Conservation (phyloP, 805 yeast genomes). For the Komagataella phaffii region DNA sequence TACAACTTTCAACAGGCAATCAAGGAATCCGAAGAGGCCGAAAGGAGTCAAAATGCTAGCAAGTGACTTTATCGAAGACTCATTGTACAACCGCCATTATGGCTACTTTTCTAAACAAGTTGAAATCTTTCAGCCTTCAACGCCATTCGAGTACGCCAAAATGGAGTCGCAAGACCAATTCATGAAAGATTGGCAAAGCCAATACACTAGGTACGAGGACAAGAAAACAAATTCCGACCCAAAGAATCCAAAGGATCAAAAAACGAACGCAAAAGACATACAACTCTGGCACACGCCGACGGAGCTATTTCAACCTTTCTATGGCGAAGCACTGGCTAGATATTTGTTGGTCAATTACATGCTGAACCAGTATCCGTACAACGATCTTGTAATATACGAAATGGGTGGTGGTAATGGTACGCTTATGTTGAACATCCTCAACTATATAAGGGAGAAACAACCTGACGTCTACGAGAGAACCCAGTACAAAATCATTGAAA, state of each 20-base stretch:
- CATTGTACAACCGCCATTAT: constrained; percentile 67
- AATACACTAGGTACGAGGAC: constrained; percentile 41
- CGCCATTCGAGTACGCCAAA: constrained; percentile 48
- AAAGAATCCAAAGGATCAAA: constrained; percentile 11
- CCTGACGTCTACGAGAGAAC: constrained; percentile 67
- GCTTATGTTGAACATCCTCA: constrained; percentile 60
- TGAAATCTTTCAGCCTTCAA: constrained; percentile 55
- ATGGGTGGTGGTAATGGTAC: constrained; percentile 91
- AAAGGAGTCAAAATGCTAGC: constrained; percentile 53
- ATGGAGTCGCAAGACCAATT: constrained; percentile 57
- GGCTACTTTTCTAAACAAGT: constrained; percentile 77
- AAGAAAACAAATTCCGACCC: constrained; percentile 6
- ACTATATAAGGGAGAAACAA: constrained; percentile 43
- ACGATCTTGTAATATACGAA: constrained; percentile 67
- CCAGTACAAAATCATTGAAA: constrained; percentile 61
- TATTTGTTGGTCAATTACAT: constrained; percentile 63
- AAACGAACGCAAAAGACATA: constrained; percentile 8
- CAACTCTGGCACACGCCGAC: constrained; percentile 90
- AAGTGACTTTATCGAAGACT: constrained; percentile 74
- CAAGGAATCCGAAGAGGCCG: constrained; percentile 35
- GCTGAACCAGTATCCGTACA: constrained; percentile 52
- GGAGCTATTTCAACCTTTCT: constrained; percentile 70
- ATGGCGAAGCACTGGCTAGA: constrained; percentile 79
- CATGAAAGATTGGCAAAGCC: constrained; percentile 50
- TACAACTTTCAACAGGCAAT: constrained; percentile 21